These are phyloP conservation scores for Fusarium sororula DNA, from an alignment of 2,329 filamentous ascomycete genomes.

Conservation along the genomic window DNA sequence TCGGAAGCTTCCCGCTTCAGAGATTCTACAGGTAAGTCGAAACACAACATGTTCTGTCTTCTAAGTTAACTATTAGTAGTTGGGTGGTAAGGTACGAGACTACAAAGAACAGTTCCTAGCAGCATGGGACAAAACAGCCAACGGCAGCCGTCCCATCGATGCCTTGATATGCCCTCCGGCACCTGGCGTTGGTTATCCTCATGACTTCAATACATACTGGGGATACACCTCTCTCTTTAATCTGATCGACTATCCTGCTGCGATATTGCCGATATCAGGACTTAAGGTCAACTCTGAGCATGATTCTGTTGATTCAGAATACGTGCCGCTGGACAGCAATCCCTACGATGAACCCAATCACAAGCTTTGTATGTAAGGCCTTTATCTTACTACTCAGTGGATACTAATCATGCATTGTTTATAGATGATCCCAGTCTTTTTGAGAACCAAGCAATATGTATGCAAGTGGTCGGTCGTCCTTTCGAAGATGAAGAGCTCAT, in stretches of 20 bases:
- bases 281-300: background rate
- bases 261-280: background rate
- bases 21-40: background rate
- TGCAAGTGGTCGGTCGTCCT: conserved; percentile 10
- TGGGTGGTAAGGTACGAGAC: background rate
- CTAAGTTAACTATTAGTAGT: background rate
- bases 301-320: background rate
- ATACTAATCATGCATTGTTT: fast-evolving
- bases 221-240: conserved; percentile 17
- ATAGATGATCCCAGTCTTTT: background rate
- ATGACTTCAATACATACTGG: conserved; percentile 23
- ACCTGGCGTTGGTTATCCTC: background rate
- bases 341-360: conserved; percentile 12
- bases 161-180: conserved; percentile 9
- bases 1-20: background rate
- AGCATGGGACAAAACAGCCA: background rate
- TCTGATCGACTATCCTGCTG: conserved; percentile 15
- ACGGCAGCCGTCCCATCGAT: background rate
- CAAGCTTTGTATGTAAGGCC: conserved; percentile 2
- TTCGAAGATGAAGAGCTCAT: conserved; percentile 24
- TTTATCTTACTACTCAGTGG: fast-evolving
- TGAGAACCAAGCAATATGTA: background rate
- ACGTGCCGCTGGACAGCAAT: background rate
- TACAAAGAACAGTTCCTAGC: background rate
- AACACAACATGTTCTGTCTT: too few relatives aligned